Evolutionary conservation across 2,329 filamentous ascomycete genomes (phyloP), one percentile per base, ranked within the genome.

Genomic region (Thermoascus crustaceus): DNA sequence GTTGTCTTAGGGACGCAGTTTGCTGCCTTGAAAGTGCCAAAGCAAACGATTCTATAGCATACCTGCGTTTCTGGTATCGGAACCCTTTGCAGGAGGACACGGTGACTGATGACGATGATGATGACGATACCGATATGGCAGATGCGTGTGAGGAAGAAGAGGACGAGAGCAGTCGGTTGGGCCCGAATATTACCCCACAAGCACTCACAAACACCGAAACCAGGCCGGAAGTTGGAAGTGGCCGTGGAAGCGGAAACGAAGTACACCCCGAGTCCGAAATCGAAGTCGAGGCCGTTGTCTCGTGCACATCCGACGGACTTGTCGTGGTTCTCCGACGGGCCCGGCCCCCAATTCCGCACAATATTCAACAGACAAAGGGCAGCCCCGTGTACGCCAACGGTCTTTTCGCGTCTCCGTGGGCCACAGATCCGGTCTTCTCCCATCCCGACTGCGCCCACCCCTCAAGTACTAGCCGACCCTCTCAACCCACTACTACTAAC

Each of bases 21-120:
- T 75, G 77, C 42, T 88, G 82, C 49, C 62, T 94, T 20, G 86
- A 93, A 58, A 82, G 82, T 45, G 85, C 86, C 14, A 94, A 94
- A 56, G 81, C 82, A 18, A 93, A 94, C 49, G 85, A 94, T 55
- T 93, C 86, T 2, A 91, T 93, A 50, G 85, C 86, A 2, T 93
- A 94, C 50, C 68, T 94, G 40, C 81, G 86, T 11, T 94, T 93
- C 57, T 85, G 79, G 74, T 89, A 83, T 51, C 74, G 83, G 35
- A 81, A 91, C 53, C 85, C 85, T 11, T 71, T 80, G 19, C 66
- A 72, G 37, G 71, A 69, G 18, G 71, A 73, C 36, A 69, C 7
- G 61, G 57, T 68, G 18, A 19, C 38, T 11, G 61, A 64, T 14
- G 65, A 65, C 5, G 57, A 62, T 3, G 55, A 71, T 48, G 54